Conservation (phyloP, 129 eudicot genomes). For the Artemisia tridentata region DNA sequence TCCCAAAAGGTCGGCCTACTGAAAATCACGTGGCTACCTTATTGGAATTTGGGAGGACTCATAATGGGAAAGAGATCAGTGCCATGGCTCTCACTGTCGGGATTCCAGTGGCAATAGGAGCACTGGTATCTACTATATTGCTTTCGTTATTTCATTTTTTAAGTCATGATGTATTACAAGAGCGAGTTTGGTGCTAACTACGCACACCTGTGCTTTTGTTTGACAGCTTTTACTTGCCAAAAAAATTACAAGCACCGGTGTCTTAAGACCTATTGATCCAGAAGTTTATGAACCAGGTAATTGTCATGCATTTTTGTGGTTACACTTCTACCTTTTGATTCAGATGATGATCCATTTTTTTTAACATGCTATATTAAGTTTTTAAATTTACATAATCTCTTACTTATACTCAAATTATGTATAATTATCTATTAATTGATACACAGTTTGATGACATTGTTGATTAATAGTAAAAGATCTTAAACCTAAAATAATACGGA, state of each 20-base stretch:
- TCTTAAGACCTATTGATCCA: constrained; percentile 73
- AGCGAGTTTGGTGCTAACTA: constrained; percentile 12
- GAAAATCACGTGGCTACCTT: constrained; percentile 70
- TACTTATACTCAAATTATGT: too few species aligned
- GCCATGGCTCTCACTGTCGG: constrained; percentile 96
- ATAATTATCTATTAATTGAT: too few species aligned
- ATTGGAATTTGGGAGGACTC: constrained; percentile 69
- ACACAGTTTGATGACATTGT: too few species aligned
- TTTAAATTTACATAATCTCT: too few species aligned
- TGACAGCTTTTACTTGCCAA: constrained; percentile 74
- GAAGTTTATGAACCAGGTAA: constrained; percentile 92
- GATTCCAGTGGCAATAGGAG: constrained; percentile 90
- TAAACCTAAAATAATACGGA: too few species aligned
- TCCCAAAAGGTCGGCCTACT: constrained; percentile 50
- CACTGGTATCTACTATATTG: constrained; percentile 51
- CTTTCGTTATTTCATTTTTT: background rate
- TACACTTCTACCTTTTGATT: background rate
- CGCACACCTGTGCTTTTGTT: background rate
- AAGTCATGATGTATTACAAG: background rate
- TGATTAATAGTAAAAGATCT: too few species aligned
- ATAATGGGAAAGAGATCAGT: constrained; percentile 49
- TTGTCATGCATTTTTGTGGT: constrained; percentile 12
- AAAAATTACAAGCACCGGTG: constrained; percentile 59
- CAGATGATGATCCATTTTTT: too few species aligned
- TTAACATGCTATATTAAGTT: too few species aligned